A percentile compares a stretch with the other conserved stretches of the same genome.
phyloP scores from a whole-genome alignment of 2,329 filamentous ascomycete genomes.

The Ophiostoma angusticollis region DNA sequence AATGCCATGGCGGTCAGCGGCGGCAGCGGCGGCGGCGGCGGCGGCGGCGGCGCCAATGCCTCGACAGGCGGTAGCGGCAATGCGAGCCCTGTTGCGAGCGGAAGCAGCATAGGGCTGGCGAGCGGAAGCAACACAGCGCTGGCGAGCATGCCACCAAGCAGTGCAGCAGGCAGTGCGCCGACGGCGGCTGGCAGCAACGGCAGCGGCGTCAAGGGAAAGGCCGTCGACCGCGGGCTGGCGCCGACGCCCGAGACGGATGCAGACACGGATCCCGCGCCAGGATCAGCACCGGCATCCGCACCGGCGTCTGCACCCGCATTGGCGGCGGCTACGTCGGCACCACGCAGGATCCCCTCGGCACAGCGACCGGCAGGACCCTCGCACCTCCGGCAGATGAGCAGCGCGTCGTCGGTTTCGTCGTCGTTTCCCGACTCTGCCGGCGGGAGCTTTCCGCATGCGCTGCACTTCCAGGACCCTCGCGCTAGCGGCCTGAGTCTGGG shows the following conservation, averaged over 20 bases:
- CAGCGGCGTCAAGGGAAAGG: constrained; percentile 62
- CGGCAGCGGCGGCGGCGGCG: constrained; percentile 11
- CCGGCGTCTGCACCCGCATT: neutral
- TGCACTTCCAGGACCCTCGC: constrained; percentile 31
- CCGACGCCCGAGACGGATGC: constrained; percentile 16
- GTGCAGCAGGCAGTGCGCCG: neutral
- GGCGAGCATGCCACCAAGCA: too few relatives aligned
- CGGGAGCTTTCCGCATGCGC: constrained; percentile 33
- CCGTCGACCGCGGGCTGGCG: constrained; percentile 41
- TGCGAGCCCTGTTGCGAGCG: constrained; percentile 3
- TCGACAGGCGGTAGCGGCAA: neutral
- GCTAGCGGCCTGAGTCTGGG: constrained; percentile 42
- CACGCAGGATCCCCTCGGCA: constrained; percentile 33
- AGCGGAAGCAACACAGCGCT: too few relatives aligned
- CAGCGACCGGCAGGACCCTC: constrained; percentile 49
- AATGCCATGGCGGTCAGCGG: constrained; percentile 27
- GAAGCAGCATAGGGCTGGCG: too few relatives aligned
- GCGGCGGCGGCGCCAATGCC: constrained; percentile 18
- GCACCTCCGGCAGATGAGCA: constrained; percentile 72
- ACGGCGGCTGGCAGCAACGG: constrained; percentile 43
- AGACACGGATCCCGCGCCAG: constrained; percentile 35
- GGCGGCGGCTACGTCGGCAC: constrained; percentile 15
- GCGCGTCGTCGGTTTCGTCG: constrained; percentile 70
- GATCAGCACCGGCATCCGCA: constrained; percentile 18
- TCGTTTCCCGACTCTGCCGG: constrained; percentile 57